Base-by-base conservation (phyloP, 2,329 filamentous ascomycete species). In the Aspergillus unguis region DNA sequence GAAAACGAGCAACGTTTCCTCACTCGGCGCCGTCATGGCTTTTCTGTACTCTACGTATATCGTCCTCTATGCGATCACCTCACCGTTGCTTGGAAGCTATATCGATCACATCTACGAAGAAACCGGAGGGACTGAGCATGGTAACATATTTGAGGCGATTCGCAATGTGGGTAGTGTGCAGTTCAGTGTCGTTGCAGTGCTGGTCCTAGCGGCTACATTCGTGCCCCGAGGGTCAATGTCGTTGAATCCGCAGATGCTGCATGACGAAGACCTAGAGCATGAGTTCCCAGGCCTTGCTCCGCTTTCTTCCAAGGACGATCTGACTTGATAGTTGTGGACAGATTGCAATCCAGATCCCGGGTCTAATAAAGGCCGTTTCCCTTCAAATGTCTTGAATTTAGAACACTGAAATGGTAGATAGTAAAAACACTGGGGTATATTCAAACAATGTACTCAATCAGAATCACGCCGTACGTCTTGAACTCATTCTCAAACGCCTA, bases 11-110 rank as follows among this genome's bases (percentile, higher is more conserved):
- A 56, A 56, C 11, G 51, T 58, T 25, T 58, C 56, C 25, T 44
- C 56, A 4, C 46, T 56, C 11, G 51, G 54, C 6, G 54, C 56
- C 7, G 51, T 58, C 28, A 58, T 56, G 54, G 54, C 53, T 2
- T 58, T 58, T 31, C 41, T 58, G 33, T 56, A 58, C 40, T 56
- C 56, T 2, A 52, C 56, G 0, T 56, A 58, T 23, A 56, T 58
- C 9, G 49, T 58, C 32, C 17, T 58, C 11, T 58, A 56, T 17
- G 54, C 56, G 4, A 54, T 58, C 27, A 58, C 51, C 4, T 56
- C 56, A 3, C 56, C 56, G 11, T 26, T 58, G 6, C 51, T 58
- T 7, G 56, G 56, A 29, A 56, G 48, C n/a, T 58, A 58, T 31
- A 58, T 58, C 42, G 56, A 58, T 28, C 54, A 44, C 5, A 48